phyloP scores from a whole-genome alignment of 305 asterid genomes.

The Withania somnifera region DNA sequence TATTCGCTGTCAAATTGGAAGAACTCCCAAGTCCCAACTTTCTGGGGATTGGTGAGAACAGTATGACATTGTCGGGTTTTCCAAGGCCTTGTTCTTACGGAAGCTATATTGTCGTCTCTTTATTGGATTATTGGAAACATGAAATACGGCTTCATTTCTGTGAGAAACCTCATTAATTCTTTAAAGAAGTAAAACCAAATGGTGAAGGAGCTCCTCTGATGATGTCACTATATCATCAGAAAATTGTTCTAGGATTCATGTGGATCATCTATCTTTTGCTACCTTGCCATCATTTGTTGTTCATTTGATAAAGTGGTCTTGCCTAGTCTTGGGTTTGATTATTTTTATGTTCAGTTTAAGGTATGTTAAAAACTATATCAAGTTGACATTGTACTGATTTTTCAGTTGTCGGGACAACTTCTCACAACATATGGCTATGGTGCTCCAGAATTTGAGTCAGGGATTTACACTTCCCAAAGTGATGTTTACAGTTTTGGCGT shows the following conservation, averaged over 20 bases:
- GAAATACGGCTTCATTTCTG: not conserved
- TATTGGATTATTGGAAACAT: not conserved
- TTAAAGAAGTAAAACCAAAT: not conserved
- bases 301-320: not conserved
- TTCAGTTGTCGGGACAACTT: conserved; percentile 94
- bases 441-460: conserved; percentile 94
- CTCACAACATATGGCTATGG: conserved; percentile 87
- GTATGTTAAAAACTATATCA: not conserved
- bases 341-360: not conserved
- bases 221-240: not conserved
- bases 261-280: not conserved
- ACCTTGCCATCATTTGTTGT: not conserved
- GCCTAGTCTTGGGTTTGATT: not conserved
- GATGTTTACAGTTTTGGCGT: conserved; percentile 98
- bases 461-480: conserved; percentile 75
- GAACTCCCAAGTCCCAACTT: not conserved
- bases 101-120: not conserved
- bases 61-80: not conserved
- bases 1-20: not conserved
- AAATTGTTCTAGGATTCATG: not conserved
- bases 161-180: not conserved
- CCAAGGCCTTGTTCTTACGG: not conserved
- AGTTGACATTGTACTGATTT: not conserved
- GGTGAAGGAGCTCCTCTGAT: not conserved
- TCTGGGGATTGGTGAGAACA: not conserved